Conservation (phyloP, 495 filamentous ascomycete genomes). For the Penicillium salamii region DNA sequence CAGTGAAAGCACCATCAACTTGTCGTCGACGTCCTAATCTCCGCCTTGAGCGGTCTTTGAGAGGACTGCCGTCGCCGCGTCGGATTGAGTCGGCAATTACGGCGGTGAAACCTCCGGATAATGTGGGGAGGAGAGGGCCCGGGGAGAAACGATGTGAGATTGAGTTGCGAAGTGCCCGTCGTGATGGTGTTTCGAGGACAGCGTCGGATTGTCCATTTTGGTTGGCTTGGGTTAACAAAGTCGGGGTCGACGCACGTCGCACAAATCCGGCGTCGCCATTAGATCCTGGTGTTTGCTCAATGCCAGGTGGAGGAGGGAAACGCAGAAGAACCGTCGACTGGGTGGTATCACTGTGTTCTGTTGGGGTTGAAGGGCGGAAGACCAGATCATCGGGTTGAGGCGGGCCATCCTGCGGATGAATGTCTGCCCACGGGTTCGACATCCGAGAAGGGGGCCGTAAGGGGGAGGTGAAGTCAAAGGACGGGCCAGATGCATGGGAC, state of each 20-base stretch:
- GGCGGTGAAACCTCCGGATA: slow-evolving; percentile 55
- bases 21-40: slow-evolving; percentile 26
- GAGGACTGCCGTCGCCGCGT: slow-evolving; percentile 45
- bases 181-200: slow-evolving; percentile 35
- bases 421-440: slow-evolving; percentile 43
- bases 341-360: slow-evolving; percentile 12
- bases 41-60: slow-evolving; percentile 30
- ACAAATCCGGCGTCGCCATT: slow-evolving; percentile 2
- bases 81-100: slow-evolving; percentile 62
- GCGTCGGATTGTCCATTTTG: slow-evolving; percentile 18
- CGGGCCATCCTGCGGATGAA: slow-evolving; percentile 8
- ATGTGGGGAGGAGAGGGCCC: slow-evolving; percentile 33
- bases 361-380: slow-evolving; percentile 30
- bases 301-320: slow-evolving; percentile 37
- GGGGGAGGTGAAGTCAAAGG: slow-evolving; percentile 29
- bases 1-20: slow-evolving; percentile 27
- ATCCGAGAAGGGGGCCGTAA: slow-evolving; percentile 35
- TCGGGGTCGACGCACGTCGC: slow-evolving; percentile 19
- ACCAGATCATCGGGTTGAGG: slow-evolving; percentile 26
- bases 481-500: slow-evolving; percentile 28
- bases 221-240: slow-evolving; percentile 11
- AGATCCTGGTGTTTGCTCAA: slow-evolving; percentile 19
- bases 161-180: slow-evolving; percentile 32
- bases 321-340: slow-evolving; percentile 39
- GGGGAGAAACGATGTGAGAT: slow-evolving; percentile 44